Conservation (phyloP, 2,329 filamentous ascomycete genomes). For the Pseudogymnoascus sp. region DNA sequence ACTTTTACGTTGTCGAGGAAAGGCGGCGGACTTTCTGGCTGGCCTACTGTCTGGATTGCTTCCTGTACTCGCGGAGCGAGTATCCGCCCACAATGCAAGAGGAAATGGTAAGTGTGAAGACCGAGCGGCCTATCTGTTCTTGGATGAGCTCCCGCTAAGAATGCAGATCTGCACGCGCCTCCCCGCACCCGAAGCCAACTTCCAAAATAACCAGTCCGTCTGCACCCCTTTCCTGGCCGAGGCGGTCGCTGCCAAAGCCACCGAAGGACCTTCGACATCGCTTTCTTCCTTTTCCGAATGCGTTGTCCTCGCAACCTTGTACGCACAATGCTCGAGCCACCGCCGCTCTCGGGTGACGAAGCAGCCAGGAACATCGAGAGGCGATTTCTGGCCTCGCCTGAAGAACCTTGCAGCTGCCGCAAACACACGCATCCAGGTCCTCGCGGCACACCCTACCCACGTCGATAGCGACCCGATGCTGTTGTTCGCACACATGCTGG, state of each 20-base stretch:
- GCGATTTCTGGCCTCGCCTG: background rate
- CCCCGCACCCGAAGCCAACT: slow-evolving; percentile 30
- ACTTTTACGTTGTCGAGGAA: slow-evolving; percentile 26
- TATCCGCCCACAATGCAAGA: slow-evolving; percentile 26
- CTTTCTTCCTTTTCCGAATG: slow-evolving; percentile 29
- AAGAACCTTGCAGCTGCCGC: background rate
- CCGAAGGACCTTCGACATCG: slow-evolving; percentile 19
- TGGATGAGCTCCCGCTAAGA: background rate
- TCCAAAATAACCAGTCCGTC: slow-evolving; percentile 29
- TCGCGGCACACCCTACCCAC: background rate
- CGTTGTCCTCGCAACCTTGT: slow-evolving; percentile 26
- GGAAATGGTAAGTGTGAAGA: slow-evolving; percentile 19
- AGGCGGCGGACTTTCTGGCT: slow-evolving; percentile 35
- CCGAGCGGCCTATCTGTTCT: slow-evolving; percentile 17
- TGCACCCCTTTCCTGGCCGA: slow-evolving; percentile 26
- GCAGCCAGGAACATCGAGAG: too few relatives aligned
- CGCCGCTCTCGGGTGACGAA: too few relatives aligned
- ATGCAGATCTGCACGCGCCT: slow-evolving; percentile 31
- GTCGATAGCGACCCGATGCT: background rate
- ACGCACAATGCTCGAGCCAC: background rate
- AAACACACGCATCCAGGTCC: background rate
- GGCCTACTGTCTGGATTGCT: slow-evolving; percentile 33
- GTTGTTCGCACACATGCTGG: background rate
- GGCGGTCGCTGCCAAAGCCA: slow-evolving; percentile 3
- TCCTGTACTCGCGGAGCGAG: slow-evolving; percentile 29